Conservation (phyloP, 495 filamentous ascomycete genomes). For the Podospora australis region DNA sequence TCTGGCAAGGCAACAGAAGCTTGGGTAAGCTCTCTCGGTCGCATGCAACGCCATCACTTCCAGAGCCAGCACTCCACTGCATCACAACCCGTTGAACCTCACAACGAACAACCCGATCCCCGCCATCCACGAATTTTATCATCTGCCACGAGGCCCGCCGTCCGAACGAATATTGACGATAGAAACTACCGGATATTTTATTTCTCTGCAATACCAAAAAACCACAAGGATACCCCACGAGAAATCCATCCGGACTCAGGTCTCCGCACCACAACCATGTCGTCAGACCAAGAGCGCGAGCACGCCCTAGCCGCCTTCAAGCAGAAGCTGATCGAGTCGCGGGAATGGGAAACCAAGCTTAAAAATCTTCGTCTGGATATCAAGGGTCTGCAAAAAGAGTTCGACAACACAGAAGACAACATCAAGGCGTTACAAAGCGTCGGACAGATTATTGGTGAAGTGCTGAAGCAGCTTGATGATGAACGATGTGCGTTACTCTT, state of each 20-base stretch:
- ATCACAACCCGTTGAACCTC: constrained; percentile 2
- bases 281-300: constrained; percentile 60
- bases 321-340: constrained; percentile 86
- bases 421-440: constrained; percentile 99
- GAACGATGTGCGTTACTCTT: constrained; percentile 74
- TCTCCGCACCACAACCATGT: constrained; percentile 20
- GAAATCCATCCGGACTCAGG: neutral
- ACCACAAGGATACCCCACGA: neutral
- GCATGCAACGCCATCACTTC: neutral
- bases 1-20: constrained; percentile 17
- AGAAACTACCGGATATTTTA: neutral
- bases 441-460: constrained; percentile 98
- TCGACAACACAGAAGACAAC: constrained; percentile 95
- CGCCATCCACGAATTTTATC: neutral
- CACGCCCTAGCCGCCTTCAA: constrained; percentile 85
- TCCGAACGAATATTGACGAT: neutral
- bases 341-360: constrained; percentile 97
- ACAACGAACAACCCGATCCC: neutral
- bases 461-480: constrained; percentile 97
- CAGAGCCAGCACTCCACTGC: neutral
- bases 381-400: constrained; percentile 89
- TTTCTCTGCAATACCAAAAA: neutral
- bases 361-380: constrained; percentile 88
- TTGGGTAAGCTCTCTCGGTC: constrained; percentile 14
- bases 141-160: neutral